Base-by-base conservation (phyloP, 2,329 filamentous ascomycete genomes). In the Penicillium vulpinum region DNA sequence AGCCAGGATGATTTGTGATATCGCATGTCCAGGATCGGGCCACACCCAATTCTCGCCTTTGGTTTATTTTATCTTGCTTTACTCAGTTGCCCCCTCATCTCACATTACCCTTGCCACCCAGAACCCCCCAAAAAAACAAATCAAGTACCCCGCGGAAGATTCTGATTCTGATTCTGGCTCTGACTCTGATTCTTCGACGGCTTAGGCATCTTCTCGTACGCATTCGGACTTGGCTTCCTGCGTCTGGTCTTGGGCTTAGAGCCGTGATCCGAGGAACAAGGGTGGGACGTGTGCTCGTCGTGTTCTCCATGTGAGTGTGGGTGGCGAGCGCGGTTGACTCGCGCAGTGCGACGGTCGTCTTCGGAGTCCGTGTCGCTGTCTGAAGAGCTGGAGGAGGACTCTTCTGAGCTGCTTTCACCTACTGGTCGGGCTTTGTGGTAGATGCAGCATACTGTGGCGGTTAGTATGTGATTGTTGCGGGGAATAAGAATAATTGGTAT, bases 391-490 rank as follows among this genome's bases (percentile, higher is more conserved):
- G 85, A 86, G 26, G 49, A 51, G 9, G 75, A 78, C 64, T 80
- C 77, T n/a, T 80, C 77, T 18, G 76, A 78, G 57, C 88, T 92
- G 31, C 90, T 94, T 73, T 97, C 93, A 72, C 89, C 91, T 4
- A 91, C 86, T 11, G 82, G 85, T 64, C 88, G 89, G 7, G 91
- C 88, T 59, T 89, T 89, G 78, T 97, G 93, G 78, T 97, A 99
- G 75, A 99, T 99, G 75, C 94, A 99, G 83, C 94, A 99, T n/a
- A 97, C 94, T 96, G 46, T 16, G n/a, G 16, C 26, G 41, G 10
- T 33, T 18, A 57, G n/a, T n/a, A n/a, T n/a, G n/a, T n/a, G 39
- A 15, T 22, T 26, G 33, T 48, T 21, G 11, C 21, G 16, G 26
- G 15, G 36, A 24, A 24, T 22, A 5, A 38, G 29, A 13, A 13